A percentile compares a stretch with the other conserved stretches of the same genome.
These are phyloP conservation scores for Neolentinus lepideus DNA, from an alignment of 1,284 basidiomycete genomes.

Conservation along the genomic window DNA sequence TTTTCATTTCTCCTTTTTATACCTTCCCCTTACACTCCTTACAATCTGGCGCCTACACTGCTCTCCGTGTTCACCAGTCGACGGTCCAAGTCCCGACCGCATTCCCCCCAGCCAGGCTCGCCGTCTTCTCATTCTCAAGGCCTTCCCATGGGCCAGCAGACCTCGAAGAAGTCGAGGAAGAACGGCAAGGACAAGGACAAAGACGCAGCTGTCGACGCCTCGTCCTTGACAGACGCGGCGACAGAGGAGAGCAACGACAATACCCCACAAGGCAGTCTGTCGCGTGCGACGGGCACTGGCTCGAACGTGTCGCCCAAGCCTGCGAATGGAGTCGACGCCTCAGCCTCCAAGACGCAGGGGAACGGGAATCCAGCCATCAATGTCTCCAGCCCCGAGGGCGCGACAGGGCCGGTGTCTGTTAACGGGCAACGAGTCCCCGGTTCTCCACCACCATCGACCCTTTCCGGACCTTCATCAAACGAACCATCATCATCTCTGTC, in stretches of 20 bases:
- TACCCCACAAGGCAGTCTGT: constrained; percentile 33
- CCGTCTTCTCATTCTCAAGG: constrained; percentile 27
- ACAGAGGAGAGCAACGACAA: constrained; percentile 29
- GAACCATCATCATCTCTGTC: constrained; percentile 7
- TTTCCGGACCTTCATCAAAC: constrained; percentile 28
- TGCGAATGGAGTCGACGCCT: constrained; percentile 13
- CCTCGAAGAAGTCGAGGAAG: constrained; percentile 74
- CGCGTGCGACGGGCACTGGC: constrained; percentile 32
- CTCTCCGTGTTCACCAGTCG: constrained; percentile 67
- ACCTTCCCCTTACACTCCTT: constrained; percentile 8
- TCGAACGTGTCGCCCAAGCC: constrained; percentile 10
- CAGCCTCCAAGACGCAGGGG: constrained; percentile 20
- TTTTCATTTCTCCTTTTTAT: background rate
- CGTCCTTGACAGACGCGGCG: constrained; percentile 23
- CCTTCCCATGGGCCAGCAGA: constrained; percentile 67
- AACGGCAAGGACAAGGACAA: constrained; percentile 59
- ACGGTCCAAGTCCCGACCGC: constrained; percentile 61
- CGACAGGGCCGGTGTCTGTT: constrained; percentile 21
- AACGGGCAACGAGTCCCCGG: constrained; percentile 26
- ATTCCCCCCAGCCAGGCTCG: constrained; percentile 52
- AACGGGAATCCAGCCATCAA: constrained; percentile 43
- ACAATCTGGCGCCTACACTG: constrained; percentile 74
- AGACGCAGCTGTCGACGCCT: constrained; percentile 29
- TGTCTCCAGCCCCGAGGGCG: constrained; percentile 43
- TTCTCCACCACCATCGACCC: constrained; percentile 24